phyloP scores from a whole-genome alignment of 805 yeast species.

The Starmerella asiatica region DNA sequence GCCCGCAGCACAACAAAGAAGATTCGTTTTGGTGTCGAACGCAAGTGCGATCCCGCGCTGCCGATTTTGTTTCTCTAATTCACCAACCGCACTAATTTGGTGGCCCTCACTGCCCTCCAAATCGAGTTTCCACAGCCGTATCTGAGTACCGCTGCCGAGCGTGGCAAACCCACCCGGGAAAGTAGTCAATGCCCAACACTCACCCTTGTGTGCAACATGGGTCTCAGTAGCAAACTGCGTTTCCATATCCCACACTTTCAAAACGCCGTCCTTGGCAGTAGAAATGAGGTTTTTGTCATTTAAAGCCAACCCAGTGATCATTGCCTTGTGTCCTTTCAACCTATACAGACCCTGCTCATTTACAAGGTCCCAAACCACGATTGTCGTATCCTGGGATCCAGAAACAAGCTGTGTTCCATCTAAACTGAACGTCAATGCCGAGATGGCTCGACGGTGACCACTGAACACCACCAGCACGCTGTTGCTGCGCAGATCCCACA shows the following conservation, averaged over 20 bases:
- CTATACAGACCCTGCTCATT: conserved; percentile 82
- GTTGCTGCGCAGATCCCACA: conserved; percentile 81
- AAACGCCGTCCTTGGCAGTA: conserved; percentile 75
- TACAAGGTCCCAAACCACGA: conserved; percentile 89
- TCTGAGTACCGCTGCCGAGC: conserved; percentile 66
- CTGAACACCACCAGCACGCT: conserved; percentile 66
- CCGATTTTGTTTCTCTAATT: conserved; percentile 45
- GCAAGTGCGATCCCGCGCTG: conserved; percentile 16
- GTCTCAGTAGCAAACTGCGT: conserved; percentile 87
- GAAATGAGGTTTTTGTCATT: conserved; percentile 55
- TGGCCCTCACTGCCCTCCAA: conserved; percentile 39
- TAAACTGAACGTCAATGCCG: conserved; percentile 53
- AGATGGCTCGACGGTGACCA: conserved; percentile 82
- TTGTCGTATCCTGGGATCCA: conserved; percentile 73
- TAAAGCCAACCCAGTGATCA: conserved; percentile 57
- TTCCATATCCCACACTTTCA: conserved; percentile 87
- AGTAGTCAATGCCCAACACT: conserved; percentile 59
- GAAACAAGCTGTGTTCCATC: conserved; percentile 77
- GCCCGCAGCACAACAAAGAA: conserved; percentile 40
- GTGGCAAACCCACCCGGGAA: conserved; percentile 44
- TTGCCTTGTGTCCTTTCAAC: conserved; percentile 78
- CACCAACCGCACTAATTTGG: conserved; percentile 47
- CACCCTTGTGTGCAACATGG: conserved; percentile 84
- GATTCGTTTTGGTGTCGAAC: conserved; percentile 1
- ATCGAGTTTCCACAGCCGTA: conserved; percentile 71